Conservation (phyloP, 495 filamentous ascomycete genomes). For the Tuber borchii region DNA sequence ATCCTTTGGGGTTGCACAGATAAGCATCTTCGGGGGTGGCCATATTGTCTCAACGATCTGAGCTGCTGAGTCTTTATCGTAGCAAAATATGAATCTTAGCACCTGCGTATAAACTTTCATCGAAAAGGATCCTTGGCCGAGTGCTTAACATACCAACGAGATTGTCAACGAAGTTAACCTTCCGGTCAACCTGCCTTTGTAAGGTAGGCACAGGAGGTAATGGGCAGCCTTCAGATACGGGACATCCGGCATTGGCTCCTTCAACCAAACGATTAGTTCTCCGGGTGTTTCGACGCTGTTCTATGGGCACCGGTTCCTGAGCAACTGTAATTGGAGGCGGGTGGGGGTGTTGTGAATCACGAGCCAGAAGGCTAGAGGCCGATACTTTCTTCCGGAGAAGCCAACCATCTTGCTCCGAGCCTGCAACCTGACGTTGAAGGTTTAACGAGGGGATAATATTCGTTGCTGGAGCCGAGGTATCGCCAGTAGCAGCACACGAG, state of each 20-base stretch:
- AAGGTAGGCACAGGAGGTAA: conserved; percentile 61
- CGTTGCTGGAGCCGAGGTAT: conserved; percentile 42
- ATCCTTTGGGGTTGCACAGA: conserved; percentile 54
- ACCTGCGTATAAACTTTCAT: conserved; percentile 36
- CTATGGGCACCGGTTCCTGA: conserved; percentile 45
- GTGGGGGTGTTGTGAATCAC: conserved; percentile 28
- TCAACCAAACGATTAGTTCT: conserved; percentile 55
- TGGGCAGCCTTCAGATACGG: conserved; percentile 58
- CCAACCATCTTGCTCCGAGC: background rate
- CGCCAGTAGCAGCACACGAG: conserved; percentile 47
- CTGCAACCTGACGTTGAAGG: conserved; percentile 44
- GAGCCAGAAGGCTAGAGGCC: conserved; percentile 20
- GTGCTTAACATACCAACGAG: conserved; percentile 82
- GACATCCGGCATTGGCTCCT: conserved; percentile 46
- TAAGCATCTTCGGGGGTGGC: conserved; percentile 65
- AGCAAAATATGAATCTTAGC: conserved; percentile 39
- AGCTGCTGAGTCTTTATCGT: conserved; percentile 77
- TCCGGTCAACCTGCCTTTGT: conserved; percentile 78
- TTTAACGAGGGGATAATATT: conserved; percentile 44
- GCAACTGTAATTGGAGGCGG: conserved; percentile 43
- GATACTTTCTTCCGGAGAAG: conserved; percentile 12
- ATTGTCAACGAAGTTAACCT: conserved; percentile 91
- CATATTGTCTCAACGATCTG: conserved; percentile 97
- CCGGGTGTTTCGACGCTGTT: conserved; percentile 74
- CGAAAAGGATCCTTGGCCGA: conserved; percentile 28